These are phyloP conservation scores for Akanthomyces muscarius DNA, from an alignment of 2,329 filamentous ascomycete species.

Conservation along the genomic window DNA sequence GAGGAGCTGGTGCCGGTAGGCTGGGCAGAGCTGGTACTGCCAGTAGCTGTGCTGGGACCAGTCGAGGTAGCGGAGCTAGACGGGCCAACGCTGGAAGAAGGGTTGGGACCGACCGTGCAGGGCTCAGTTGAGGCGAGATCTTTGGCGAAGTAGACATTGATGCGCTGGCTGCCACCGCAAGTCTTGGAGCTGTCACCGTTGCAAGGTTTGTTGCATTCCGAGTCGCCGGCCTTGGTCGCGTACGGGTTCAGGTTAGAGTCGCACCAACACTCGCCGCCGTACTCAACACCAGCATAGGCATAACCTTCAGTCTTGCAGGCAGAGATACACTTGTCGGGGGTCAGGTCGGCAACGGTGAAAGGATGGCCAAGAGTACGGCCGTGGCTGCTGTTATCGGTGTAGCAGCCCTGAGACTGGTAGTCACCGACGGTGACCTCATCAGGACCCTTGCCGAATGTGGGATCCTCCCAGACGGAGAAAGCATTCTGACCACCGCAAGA, in stretches of 20 bases:
- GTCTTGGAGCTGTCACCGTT: constrained; percentile 29
- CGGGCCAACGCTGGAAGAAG: neutral
- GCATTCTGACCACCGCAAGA: constrained; percentile 44
- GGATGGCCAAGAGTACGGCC: constrained; percentile 44
- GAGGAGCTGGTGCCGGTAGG: neutral
- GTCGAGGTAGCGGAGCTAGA: neutral
- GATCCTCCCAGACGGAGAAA: constrained; percentile 47
- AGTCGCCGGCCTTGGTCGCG: constrained; percentile 32
- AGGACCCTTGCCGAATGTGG: constrained; percentile 42
- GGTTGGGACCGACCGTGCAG: constrained; percentile 6
- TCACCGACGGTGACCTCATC: constrained; percentile 43
- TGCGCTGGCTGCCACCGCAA: constrained; percentile 32
- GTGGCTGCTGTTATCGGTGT: constrained; percentile 40
- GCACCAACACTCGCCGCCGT: constrained; percentile 45
- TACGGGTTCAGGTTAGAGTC: constrained; percentile 50
- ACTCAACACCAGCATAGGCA: constrained; percentile 47
- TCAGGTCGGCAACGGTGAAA: constrained; percentile 37
- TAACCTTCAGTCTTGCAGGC: constrained; percentile 42
- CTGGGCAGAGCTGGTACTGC: neutral
- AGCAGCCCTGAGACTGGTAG: constrained; percentile 61
- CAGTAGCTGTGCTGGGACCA: neutral
- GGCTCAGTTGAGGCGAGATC: constrained; percentile 13
- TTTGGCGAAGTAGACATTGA: constrained; percentile 28
- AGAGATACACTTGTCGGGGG: constrained; percentile 39
- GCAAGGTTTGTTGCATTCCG: constrained; percentile 31